Evolutionary conservation across 2,329 filamentous ascomycete genomes (phyloP).

Genomic region (Neofusicoccum kwambonambiense): DNA sequence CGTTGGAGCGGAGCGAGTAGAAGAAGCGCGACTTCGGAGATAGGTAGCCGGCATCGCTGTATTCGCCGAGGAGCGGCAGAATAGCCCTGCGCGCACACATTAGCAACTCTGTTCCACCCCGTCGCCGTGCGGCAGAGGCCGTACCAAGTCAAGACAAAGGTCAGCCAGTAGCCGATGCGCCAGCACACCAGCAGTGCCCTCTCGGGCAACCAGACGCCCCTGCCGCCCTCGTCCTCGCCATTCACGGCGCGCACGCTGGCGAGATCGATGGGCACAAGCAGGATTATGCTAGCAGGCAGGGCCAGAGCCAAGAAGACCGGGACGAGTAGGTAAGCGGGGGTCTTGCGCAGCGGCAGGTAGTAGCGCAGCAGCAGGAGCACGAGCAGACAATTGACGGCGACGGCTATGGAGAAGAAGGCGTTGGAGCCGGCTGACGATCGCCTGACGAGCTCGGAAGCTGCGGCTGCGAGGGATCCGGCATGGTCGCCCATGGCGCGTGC

Average conservation of each 20-base stretch:
- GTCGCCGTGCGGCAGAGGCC: constrained; percentile 22
- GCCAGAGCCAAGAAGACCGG: constrained; percentile 96
- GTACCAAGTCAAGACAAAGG: constrained; percentile 90
- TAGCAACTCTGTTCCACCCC: constrained; percentile 1
- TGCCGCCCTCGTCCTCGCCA: constrained; percentile 66
- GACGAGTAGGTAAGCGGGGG: constrained; percentile 83
- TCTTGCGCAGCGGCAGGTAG: constrained; percentile 86
- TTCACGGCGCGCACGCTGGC: constrained; percentile 70
- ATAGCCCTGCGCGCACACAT: constrained; percentile 64
- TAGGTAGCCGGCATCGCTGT: constrained; percentile 89
- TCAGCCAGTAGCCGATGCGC: constrained; percentile 97
- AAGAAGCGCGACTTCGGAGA: constrained; percentile 77
- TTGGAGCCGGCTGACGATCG: constrained; percentile 72
- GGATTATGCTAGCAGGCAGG: constrained; percentile 83
- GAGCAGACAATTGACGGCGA: constrained; percentile 70
- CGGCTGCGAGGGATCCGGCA: background rate
- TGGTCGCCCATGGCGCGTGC: background rate
- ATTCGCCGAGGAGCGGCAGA: constrained; percentile 89
- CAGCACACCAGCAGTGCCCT: constrained; percentile 80
- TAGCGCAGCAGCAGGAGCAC: constrained; percentile 83
- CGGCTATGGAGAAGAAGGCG: constrained; percentile 71
- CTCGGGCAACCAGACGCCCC: constrained; percentile 84
- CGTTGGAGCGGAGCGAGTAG: constrained; percentile 85
- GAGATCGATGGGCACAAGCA: constrained; percentile 93
- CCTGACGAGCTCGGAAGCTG: background rate